These are phyloP conservation scores for Waltergamsia citrina DNA, from an alignment of 2,329 filamentous ascomycete genomes.

Conservation along the genomic window DNA sequence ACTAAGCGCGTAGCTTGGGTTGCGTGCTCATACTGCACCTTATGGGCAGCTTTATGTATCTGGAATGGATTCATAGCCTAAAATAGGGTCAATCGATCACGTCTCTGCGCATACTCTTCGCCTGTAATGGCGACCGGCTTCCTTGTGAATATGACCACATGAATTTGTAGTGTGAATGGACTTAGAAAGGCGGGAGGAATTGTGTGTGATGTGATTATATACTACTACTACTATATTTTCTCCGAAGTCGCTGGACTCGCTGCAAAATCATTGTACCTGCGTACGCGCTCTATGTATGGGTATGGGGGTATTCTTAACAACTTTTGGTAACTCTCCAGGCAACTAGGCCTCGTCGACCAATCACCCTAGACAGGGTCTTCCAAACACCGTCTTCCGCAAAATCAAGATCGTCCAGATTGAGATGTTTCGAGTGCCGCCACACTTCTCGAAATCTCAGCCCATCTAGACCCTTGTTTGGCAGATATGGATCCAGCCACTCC, in stretches of 20 bases:
- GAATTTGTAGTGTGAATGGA: too few relatives aligned
- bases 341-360: conserved; percentile 52
- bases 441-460: conserved; percentile 58
- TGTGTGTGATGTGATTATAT: too few relatives aligned
- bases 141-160: too few relatives aligned
- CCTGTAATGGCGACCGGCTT: too few relatives aligned
- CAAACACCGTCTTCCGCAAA: conserved; percentile 69
- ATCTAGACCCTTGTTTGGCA: conserved; percentile 47
- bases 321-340: conserved; percentile 58
- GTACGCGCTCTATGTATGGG: background rate
- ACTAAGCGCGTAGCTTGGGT: conserved; percentile 51
- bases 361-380: conserved; percentile 58
- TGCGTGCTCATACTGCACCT: too few relatives aligned
- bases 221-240: too few relatives aligned
- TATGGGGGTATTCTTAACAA: conserved; percentile 24
- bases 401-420: conserved; percentile 74
- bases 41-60: too few relatives aligned
- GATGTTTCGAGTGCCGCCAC: conserved; percentile 57
- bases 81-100: too few relatives aligned
- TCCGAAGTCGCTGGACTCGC: too few relatives aligned
- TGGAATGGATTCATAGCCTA: background rate
- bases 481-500: conserved; percentile 56
- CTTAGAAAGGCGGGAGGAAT: too few relatives aligned
- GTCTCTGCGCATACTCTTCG: too few relatives aligned
- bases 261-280: too few relatives aligned